A percentile compares a stretch with the other conserved stretches of the same genome.
phyloP scores from a whole-genome alignment of 306 rosid genomes.

The Sicyos baderoa region DNA sequence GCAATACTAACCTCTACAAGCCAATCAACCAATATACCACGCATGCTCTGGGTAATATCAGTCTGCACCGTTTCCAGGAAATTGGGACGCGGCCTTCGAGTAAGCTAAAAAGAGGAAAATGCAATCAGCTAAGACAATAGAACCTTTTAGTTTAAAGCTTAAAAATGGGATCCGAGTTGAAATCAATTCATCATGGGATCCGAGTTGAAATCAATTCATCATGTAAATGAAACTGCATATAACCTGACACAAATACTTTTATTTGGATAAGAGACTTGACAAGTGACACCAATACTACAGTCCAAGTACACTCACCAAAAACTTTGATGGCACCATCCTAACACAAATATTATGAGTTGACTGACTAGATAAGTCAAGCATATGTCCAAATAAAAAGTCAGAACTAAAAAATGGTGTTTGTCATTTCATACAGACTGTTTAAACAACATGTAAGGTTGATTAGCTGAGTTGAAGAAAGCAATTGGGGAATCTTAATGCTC shows the following conservation, averaged over 20 bases:
- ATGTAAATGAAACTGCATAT: background rate
- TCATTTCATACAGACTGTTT: constrained; percentile 2
- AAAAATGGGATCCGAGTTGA: background rate
- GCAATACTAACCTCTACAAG: constrained; percentile 74
- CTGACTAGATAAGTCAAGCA: background rate
- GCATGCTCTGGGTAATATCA: constrained; percentile 80
- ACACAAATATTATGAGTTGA: background rate
- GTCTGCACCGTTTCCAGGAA: constrained; percentile 63
- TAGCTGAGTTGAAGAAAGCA: constrained; percentile 8
- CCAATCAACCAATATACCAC: constrained; percentile 88
- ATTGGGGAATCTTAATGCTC: background rate
- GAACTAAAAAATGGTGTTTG: background rate
- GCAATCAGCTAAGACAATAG: background rate
- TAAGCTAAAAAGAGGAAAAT: constrained; percentile 40
- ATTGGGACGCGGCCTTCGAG: constrained; percentile 54
- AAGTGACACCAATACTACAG: background rate
- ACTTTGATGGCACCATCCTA: background rate
- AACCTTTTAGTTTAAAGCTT: background rate
- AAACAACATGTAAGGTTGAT: background rate
- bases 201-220: background rate
- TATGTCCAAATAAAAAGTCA: background rate
- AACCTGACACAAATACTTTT: background rate
- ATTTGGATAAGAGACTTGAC: too few relatives aligned
- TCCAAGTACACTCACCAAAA: constrained; percentile 9
- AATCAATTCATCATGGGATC: too few relatives aligned